Evolutionary conservation across 1,284 basidiomycete genomes (phyloP).

Genomic region (Coniferiporia sulphurascens): DNA sequence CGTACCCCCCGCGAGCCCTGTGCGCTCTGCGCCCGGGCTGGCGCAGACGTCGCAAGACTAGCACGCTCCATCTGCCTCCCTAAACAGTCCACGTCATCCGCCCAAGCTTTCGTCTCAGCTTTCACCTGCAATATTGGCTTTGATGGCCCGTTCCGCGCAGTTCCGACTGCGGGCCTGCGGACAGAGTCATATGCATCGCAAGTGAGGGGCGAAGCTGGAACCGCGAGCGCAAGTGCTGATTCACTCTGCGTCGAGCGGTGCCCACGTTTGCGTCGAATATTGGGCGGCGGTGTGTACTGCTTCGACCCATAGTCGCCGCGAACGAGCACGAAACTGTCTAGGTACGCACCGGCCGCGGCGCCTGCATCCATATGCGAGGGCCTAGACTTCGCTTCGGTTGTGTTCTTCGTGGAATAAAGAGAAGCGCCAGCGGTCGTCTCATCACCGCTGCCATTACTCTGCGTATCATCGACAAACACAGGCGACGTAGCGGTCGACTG

Average conservation of each 20-base stretch:
- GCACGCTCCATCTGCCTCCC: conserved; percentile 2
- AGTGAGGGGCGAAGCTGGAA: neutral
- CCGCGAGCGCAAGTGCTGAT: neutral
- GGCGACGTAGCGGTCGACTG: conserved; percentile 19
- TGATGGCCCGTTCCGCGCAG: neutral
- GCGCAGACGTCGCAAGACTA: neutral
- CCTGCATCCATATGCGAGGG: neutral
- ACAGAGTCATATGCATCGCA: neutral
- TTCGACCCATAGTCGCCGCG: conserved; percentile 15
- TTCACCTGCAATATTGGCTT: neutral
- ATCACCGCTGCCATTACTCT: neutral
- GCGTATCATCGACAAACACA: neutral
- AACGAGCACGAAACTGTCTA: conserved; percentile 6
- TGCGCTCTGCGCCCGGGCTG: neutral
- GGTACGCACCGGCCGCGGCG: neutral
- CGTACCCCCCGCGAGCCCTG: neutral
- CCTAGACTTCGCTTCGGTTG: neutral
- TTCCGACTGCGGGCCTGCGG: neutral
- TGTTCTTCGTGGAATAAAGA: neutral
- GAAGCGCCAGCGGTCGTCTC: neutral
- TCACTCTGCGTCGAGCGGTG: conserved; percentile 15
- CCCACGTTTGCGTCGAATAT: conserved; percentile 1
- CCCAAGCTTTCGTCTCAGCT: neutral
- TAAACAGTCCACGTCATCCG: conserved; percentile 1
- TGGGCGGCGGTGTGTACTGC: conserved; percentile 1